Evolutionary conservation across 1,284 basidiomycete genomes (phyloP), one percentile per base, ranked within the genome.

Genomic region (Rhodotorula sp.): DNA sequence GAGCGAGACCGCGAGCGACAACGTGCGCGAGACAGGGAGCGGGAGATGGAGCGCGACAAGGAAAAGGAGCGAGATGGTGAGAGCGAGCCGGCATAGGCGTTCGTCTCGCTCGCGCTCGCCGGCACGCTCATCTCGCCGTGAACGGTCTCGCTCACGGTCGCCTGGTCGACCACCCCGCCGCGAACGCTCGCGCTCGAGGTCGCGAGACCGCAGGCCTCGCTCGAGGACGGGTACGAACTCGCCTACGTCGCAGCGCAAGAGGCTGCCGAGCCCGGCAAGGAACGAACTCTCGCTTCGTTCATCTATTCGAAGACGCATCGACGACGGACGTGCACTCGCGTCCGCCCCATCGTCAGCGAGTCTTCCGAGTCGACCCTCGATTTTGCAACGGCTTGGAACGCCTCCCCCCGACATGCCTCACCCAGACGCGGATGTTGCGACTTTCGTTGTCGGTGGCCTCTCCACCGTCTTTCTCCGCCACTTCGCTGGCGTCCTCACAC

Each of bases 381-480:
- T 20, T 6, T n/a, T n/a, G 7, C 22, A 20, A 22, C 56, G 39
- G 19, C 30, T n/a, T 11, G 47, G 44, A 39, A 65, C 63, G 9
- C 63, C 64, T 9, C 64, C 64, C 20, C 64, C 64, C 7, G 5
- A 22, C 30, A 58, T 53, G 48, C 67, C 67, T 1, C 13, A 19
- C 5, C 59, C 68, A 8, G 1, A 5, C 20, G 63, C 48, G 10
- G 27, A 53, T 15, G 29, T 66, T 24, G 64, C 68, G 13, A 2
- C n/a, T 0, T 10, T 27, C 8, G 1, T 70, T 5, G 57, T 52
- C n/a, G 2, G 34, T 4, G 10, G 34, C 19, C 68, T 70, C 27
- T 5, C 24, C 29, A 53, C 52, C 19, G 55, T 62, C 20, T 70
- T 63, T 46, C 29, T 70, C 22, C 64, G 68, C 0, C 61, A 62